These are phyloP conservation scores for Metschnikowia reukaufii DNA, from an alignment of 805 yeast species.

Conservation along the genomic window DNA sequence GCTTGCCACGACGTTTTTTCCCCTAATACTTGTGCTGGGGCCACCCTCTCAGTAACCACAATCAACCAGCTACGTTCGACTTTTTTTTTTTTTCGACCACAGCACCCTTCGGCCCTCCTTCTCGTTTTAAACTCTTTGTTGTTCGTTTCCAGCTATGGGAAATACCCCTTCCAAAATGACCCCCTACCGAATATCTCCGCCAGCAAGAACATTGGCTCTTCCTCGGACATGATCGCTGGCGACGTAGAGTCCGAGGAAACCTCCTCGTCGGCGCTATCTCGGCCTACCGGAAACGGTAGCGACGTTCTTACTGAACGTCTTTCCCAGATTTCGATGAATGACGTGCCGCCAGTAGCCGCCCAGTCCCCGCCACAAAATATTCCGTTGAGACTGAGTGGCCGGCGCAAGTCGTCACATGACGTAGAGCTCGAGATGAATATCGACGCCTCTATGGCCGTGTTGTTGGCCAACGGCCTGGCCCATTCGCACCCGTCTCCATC, in stretches of 20 bases:
- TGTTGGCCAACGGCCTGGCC: conserved; percentile 21
- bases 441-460: conserved; percentile 46
- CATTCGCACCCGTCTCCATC: conserved; percentile 8
- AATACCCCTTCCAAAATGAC: conserved; percentile 62
- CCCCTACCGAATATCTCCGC: conserved; percentile 46
- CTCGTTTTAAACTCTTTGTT: neutral
- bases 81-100: neutral
- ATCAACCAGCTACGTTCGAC: neutral
- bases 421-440: conserved; percentile 40
- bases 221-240: conserved; percentile 30
- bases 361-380: conserved; percentile 15
- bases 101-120: neutral
- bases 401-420: conserved; percentile 12
- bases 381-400: conserved; percentile 12
- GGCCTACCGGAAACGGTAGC: conserved; percentile 26
- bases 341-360: neutral
- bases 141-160: conserved; percentile 44
- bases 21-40: neutral
- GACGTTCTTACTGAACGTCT: conserved; percentile 7
- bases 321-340: conserved; percentile 5
- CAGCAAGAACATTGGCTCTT: conserved; percentile 25
- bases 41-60: neutral
- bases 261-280: conserved; percentile 43
- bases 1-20: conserved; percentile 10
- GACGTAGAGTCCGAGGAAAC: conserved; percentile 44